These are phyloP conservation scores for Phyllosticta citrichinensis DNA, from an alignment of 2,329 filamentous ascomycete genomes.

Conservation along the genomic window DNA sequence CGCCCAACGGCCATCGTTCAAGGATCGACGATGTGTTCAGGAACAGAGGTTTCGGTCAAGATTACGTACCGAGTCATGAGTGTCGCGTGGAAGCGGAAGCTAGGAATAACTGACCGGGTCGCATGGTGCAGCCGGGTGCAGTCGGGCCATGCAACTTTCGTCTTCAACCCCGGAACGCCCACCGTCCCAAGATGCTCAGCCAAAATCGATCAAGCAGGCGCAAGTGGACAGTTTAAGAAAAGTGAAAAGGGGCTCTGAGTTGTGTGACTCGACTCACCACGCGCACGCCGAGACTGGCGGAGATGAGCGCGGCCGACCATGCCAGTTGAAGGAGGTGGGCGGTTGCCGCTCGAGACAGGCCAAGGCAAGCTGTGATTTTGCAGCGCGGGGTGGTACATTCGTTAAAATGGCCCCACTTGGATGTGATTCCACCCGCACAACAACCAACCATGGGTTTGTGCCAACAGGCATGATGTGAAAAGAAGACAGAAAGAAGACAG, in stretches of 20 bases:
- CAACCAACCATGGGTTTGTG: background rate
- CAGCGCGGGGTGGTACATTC: background rate
- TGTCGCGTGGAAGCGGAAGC: constrained; percentile 28
- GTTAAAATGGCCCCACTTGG: background rate
- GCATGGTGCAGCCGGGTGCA: constrained; percentile 11
- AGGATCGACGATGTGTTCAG: background rate
- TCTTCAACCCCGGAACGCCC: constrained; percentile 4
- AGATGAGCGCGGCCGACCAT: constrained; percentile 2
- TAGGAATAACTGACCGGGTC: constrained; percentile 18
- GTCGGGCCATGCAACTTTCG: constrained; percentile 8
- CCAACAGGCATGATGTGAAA: too few species aligned
- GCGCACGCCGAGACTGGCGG: constrained; percentile 6
- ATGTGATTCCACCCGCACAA: background rate
- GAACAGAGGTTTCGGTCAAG: background rate
- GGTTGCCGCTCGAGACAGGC: background rate
- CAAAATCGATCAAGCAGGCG: constrained; percentile 6
- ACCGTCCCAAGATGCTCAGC: constrained; percentile 7
- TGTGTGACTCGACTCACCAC: background rate
- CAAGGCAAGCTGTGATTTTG: background rate
- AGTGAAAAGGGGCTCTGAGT: background rate
- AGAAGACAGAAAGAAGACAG: too few species aligned
- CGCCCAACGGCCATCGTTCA: background rate
- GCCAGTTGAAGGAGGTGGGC: background rate
- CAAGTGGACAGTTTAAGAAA: constrained; percentile 7
- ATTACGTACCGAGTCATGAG: constrained; percentile 12